A percentile compares a stretch with the other conserved stretches of the same genome.
phyloP scores from a whole-genome alignment of 2,329 filamentous ascomycete genomes.

The Pleomassaria siparia region DNA sequence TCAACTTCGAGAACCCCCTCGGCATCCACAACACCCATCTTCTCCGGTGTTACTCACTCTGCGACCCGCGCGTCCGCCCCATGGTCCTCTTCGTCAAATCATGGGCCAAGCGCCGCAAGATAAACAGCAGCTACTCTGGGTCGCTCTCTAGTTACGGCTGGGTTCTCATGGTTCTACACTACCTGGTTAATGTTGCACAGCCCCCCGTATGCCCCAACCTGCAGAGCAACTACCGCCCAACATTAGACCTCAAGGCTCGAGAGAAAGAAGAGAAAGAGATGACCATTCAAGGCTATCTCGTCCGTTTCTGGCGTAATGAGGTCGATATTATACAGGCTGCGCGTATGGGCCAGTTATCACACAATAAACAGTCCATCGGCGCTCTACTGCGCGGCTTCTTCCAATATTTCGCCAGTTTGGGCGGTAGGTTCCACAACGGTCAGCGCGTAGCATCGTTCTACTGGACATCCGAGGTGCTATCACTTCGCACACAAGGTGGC shows the following conservation, averaged over 20 bases:
- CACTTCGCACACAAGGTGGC: constrained; percentile 71
- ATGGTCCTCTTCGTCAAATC: constrained; percentile 86
- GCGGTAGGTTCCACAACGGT: constrained; percentile 33
- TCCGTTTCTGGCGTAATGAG: constrained; percentile 79
- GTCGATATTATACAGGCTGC: constrained; percentile 66
- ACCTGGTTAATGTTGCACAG: constrained; percentile 76
- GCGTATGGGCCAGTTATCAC: constrained; percentile 59
- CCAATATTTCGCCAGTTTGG: constrained; percentile 74
- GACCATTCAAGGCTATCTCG: constrained; percentile 64
- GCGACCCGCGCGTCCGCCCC: constrained; percentile 73
- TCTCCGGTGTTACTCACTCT: constrained; percentile 78
- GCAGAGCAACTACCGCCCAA: constrained; percentile 55
- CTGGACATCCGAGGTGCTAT: constrained; percentile 79
- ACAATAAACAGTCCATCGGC: constrained; percentile 71
- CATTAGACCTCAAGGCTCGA: constrained; percentile 12
- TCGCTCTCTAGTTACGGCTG: constrained; percentile 90
- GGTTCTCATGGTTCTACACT: constrained; percentile 89
- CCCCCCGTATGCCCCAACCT: constrained; percentile 86
- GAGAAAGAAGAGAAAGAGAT: constrained; percentile 45
- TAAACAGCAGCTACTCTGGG: constrained; percentile 84
- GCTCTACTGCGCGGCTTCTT: constrained; percentile 80
- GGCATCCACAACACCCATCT: constrained; percentile 82
- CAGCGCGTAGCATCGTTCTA: constrained; percentile 63
- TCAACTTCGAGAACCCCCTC: constrained; percentile 86
- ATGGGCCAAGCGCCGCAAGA: constrained; percentile 82